Percentiles rank a stretch among this genome's conserved stretches.
phyloP scores from a whole-genome alignment of 257 asterid species.

The Solanum habrochaites region DNA sequence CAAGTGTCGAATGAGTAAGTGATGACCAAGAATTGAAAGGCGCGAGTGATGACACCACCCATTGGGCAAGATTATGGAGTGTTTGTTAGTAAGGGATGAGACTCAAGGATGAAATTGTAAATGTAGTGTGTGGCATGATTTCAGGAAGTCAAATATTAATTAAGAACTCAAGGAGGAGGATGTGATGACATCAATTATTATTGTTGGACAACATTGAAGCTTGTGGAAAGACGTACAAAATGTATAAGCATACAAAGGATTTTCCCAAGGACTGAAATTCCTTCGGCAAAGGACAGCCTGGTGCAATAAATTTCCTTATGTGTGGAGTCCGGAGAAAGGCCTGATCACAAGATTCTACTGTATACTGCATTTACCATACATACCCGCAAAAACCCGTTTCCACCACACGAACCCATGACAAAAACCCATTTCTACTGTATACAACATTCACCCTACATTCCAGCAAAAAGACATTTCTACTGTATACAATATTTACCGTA shows the following conservation, averaged over 20 bases:
- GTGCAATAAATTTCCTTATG: neutral
- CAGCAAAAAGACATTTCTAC: no score
- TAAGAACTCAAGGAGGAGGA: neutral
- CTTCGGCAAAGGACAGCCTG: neutral
- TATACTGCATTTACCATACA: neutral
- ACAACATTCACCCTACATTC: no score
- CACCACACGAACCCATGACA: no score
- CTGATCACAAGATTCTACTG: neutral
- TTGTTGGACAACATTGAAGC: neutral
- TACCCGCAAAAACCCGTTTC: no score
- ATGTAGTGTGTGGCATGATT: neutral
- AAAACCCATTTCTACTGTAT: no score
- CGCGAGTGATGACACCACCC: neutral
- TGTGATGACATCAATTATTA: neutral
- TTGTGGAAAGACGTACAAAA: neutral
- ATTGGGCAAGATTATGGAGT: neutral
- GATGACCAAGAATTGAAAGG: neutral
- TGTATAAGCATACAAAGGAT: neutral
- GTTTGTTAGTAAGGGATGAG: neutral
- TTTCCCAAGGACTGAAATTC: neutral
- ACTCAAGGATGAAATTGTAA: neutral
- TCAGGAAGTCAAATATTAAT: neutral
- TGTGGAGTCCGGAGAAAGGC: neutral
- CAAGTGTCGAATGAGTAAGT: neutral
- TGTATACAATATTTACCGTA: no score